Base-by-base conservation (phyloP, 768 basidiomycete genomes). In the Leccinum broughii region DNA sequence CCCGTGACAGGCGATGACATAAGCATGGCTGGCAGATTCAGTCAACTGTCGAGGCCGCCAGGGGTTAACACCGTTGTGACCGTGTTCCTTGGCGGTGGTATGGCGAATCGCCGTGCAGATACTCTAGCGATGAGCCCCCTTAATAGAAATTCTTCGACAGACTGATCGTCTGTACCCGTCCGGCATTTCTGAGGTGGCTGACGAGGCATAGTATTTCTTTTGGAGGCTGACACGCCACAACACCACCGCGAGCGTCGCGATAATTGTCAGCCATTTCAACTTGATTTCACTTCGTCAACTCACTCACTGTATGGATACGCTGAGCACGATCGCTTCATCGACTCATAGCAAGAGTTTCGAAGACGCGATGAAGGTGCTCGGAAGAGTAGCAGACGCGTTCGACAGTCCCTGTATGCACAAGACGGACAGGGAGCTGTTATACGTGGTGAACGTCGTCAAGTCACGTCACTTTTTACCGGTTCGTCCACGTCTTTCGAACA, bases 331-430 rank as follows among this genome's bases (percentile, higher is more conserved):
- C 20, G 55, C 50, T 32, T 37, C 60, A 5, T 22, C 57, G 6
- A 37, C 30, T 4, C 51, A 48, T 6, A 49, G 17, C 3, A 34
- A 11, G 37, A 32, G 59, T 11, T 15, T 53, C 0, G 63, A 63
- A 34, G 69, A 72, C 24, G 69, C 59, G 0, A 11, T 74, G 1
- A 62, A 62, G 54, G 60, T 72, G 35, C 67, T 72, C 2, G 71
- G 62, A 54, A 63, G 68, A 54, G 63, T 72, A 1, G 72, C 71
- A 20, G 72, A 72, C 22, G 71, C 71, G 32, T 72, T 74, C 44
- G 70, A 72, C 53, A 54, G 66, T 52, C 70, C 71, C 1, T 51
- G 66, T 7, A 34, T 58, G 37, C 58, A 61, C 57, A 63, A 66
- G 54, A 49, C 26, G 17, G 60, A 68, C 60, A 72, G 63, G 62